Conservation (phyloP, 2,329 filamentous ascomycete species). For the Paradendryphiella salina region DNA sequence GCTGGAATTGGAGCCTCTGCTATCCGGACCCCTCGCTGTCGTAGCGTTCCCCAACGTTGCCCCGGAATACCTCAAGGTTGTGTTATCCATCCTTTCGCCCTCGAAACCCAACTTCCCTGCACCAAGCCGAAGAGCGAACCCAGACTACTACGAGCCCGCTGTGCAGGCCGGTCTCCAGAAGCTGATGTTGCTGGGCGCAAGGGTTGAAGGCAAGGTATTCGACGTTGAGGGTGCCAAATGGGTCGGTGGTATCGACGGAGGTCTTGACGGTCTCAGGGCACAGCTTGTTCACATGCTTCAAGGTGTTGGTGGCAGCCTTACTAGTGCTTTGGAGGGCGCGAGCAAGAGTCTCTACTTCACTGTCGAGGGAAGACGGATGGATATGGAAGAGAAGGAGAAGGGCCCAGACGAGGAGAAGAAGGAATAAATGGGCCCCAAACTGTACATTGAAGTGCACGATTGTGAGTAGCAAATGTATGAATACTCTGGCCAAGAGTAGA, state of each 20-base stretch:
- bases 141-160: conserved; percentile 76
- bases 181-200: conserved; percentile 80
- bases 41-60: conserved; percentile 81
- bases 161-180: conserved; percentile 86
- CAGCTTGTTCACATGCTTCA: conserved; percentile 83
- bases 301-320: conserved; percentile 75
- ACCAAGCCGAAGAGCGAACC: conserved; percentile 73
- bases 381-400: conserved; percentile 74
- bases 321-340: conserved; percentile 76
- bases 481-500: not conserved
- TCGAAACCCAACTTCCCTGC: conserved; percentile 70
- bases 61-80: conserved; percentile 79
- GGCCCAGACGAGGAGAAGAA: conserved; percentile 26
- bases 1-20: conserved; percentile 70
- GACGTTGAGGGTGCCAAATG: conserved; percentile 72
- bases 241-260: conserved; percentile 77
- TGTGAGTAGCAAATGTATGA: not conserved
- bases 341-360: conserved; percentile 84
- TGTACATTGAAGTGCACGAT: not conserved
- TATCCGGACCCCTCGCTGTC: conserved; percentile 79
- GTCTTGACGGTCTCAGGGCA: conserved; percentile 75
- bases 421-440: conserved; percentile 5
- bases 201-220: conserved; percentile 83
- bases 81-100: conserved; percentile 76
- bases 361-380: conserved; percentile 76